These are phyloP conservation scores for Kalmusia sp. DNA, from an alignment of 2,329 filamentous ascomycete genomes.

Conservation along the genomic window DNA sequence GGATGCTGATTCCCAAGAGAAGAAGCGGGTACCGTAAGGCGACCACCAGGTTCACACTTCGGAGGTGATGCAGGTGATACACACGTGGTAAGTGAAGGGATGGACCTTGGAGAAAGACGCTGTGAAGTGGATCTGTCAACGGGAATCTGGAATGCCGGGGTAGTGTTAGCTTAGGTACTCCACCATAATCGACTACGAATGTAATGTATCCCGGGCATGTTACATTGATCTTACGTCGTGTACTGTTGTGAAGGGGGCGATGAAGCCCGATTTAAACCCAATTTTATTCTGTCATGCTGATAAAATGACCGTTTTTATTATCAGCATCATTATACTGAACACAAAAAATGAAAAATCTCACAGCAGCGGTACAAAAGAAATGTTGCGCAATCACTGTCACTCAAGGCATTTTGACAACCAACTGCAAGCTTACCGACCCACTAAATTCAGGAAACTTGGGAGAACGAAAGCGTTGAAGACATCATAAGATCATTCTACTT, in stretches of 20 bases:
- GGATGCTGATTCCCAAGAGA: neutral
- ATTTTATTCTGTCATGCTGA: too few relatives aligned
- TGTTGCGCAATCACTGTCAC: too few relatives aligned
- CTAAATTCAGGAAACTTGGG: too few relatives aligned
- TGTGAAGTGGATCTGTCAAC: neutral
- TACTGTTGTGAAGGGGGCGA: neutral
- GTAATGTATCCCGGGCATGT: neutral
- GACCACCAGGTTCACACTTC: neutral
- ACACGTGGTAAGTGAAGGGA: slow-evolving; percentile 6
- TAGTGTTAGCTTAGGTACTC: neutral
- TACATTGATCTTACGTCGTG: neutral
- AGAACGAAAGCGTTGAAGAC: too few relatives aligned
- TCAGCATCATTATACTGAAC: too few relatives aligned
- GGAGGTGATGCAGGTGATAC: neutral
- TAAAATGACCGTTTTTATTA: too few relatives aligned
- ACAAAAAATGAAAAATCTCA: too few relatives aligned
- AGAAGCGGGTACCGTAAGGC: neutral
- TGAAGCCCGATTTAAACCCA: too few relatives aligned
- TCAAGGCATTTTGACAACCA: too few relatives aligned
- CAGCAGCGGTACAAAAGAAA: too few relatives aligned
- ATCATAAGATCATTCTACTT: too few relatives aligned
- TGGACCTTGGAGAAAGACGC: neutral
- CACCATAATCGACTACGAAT: neutral
- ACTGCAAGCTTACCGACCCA: too few relatives aligned
- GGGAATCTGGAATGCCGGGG: neutral